Evolutionary conservation across 2,329 filamentous ascomycete species (phyloP), one percentile per base, ranked within the genome.

Genomic region (Ophiostoma himal-ulmi): DNA sequence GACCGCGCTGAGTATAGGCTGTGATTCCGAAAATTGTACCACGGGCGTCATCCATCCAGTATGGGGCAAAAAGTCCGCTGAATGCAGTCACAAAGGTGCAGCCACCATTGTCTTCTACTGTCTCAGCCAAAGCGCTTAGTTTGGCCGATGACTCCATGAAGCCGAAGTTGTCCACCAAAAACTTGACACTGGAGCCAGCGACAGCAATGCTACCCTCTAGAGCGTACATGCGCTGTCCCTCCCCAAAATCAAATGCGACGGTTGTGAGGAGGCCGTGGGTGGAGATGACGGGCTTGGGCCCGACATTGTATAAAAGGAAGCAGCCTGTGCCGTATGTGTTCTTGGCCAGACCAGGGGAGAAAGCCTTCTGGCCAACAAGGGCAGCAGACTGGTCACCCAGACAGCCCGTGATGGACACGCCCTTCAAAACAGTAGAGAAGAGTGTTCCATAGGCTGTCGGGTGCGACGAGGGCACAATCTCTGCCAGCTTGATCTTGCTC

Each of bases 31-130:
- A 94, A 71, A 95, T 88, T 10, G 93, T 96, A 72, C 93, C 93
- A 78, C 93, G 90, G 20, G 93, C 93, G 79, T 96, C 92, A 77
- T 96, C 93, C 73, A 96, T 94, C 93, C 93, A 97, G 80, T 97
- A 97, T 0, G 93, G 93, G 0, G 93, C 93, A 77, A 96, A 96
- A 3, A 97, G 85, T 70, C 93, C 93, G 78, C 90, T 93, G 78
- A 97, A 97, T 1, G 93, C 93, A 2, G 93, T 97, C 72, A 97
- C 93, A 76, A 97, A 89, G 22, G 94, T 88, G 70, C 93, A 90
- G 7, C 93, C 93, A 70, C 93, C 93, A 72, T 91, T 96, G 78
- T 96, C 91, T 8, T 82, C 76, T 11, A 88, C 85, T 0, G 81
- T 83, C 75, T 81, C 80, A 41, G 85, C 85, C 36, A 88, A 79